These are phyloP conservation scores for Fusarium sterilihyphosum DNA, from an alignment of 2,329 filamentous ascomycete genomes.

Conservation along the genomic window DNA sequence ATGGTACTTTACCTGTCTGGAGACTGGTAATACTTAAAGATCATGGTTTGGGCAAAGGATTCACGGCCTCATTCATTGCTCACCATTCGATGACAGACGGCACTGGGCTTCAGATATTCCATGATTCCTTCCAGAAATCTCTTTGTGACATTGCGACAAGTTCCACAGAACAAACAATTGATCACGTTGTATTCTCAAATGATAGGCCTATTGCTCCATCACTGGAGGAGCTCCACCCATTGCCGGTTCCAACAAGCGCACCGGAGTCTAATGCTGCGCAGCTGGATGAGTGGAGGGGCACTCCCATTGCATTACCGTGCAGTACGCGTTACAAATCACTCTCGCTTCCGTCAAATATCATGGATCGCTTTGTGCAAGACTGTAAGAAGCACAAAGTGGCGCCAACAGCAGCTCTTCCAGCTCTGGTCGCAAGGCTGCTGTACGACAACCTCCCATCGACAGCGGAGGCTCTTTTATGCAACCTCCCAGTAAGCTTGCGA, in stretches of 20 bases:
- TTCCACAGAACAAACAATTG: rapidly evolving
- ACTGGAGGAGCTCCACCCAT: neutral
- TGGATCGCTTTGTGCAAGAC: neutral
- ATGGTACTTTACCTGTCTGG: neutral
- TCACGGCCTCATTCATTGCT: neutral
- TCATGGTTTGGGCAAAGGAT: neutral
- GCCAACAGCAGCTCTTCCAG: neutral
- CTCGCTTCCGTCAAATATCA: neutral
- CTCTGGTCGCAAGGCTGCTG: neutral
- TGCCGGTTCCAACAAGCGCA: neutral
- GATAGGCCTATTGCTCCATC: neutral
- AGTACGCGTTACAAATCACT: neutral
- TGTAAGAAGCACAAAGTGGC: neutral
- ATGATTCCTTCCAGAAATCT: neutral
- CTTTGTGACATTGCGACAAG: neutral
- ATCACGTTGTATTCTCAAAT: neutral
- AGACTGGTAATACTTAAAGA: neutral
- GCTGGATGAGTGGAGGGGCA: neutral
- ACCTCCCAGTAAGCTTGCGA: neutral
- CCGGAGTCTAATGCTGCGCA: neutral
- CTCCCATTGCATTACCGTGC: neutral
- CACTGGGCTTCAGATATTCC: neutral
- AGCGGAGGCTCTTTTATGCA: neutral
- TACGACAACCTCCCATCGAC: neutral
- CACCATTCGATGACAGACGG: conserved; percentile 1